Evolutionary conservation across 768 basidiomycete species (phyloP), one percentile per base, ranked within the genome.

Genomic region (Crepidotus variabilis): DNA sequence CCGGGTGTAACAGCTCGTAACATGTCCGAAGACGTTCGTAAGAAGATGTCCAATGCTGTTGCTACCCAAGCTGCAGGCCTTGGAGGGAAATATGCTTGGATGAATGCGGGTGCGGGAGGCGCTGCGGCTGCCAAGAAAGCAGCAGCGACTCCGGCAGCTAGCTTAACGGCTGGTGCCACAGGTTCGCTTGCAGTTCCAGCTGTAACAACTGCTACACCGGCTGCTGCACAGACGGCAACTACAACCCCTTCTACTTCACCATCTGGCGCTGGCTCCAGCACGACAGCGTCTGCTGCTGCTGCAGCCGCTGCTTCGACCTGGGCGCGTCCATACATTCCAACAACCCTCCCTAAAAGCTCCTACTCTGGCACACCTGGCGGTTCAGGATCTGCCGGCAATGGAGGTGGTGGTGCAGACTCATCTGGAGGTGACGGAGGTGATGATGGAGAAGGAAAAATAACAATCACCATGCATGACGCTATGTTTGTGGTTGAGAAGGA

Each of bases 1-100:
- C 90, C 91, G 0, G 88, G 90, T 10, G 88, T 92, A 10, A 90
- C 89, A 0, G 90, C 92, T 54, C 76, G 88, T 55, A 94, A 93
- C 66, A 92, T 95, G 90, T 88, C 86, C 5, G 93, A 94, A 70
- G 93, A 94, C 63, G 88, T 92, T 63, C 77, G 87, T 61, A 95
- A 95, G 78, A 93, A 92, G 68, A 86, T 94, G 86, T 89, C 88
- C 33, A 93, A 96, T 68, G 88, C 88, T 21, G 89, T 90, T 6
- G 93, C 93, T 21, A 88, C 86, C 61, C 91, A 92, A 67, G 91
- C 91, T 5, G 90, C 92, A n/a, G 93, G 93, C 0, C 67, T 92
- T 20, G 84, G 86, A 1, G 85, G 88, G 20, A 88, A 87, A 70
- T 95, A 94, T 63, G 79, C 89, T 14, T 95, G 93, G 93, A 92